These are phyloP conservation scores for Xylaria palmicola DNA, from an alignment of 495 filamentous ascomycete species.

Conservation along the genomic window DNA sequence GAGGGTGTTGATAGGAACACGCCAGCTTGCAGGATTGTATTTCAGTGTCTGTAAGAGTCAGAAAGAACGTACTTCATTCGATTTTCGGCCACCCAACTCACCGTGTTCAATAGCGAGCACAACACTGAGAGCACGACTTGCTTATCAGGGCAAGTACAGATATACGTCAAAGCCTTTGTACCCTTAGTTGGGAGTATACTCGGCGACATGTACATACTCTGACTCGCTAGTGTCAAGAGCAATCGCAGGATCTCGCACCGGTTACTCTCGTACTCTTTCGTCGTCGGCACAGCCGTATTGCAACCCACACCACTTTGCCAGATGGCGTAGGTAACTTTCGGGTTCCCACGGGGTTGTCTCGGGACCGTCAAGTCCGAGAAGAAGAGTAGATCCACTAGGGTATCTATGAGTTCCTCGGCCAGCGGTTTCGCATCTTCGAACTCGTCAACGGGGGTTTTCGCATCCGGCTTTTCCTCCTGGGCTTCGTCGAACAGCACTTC, in stretches of 20 bases:
- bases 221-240: conserved; percentile 80
- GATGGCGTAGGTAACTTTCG: conserved; percentile 88
- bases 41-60: conserved; percentile 71
- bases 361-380: conserved; percentile 87
- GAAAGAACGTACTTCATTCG: conserved; percentile 4
- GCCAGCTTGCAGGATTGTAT: conserved; percentile 94
- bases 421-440: conserved; percentile 84
- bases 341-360: conserved; percentile 58
- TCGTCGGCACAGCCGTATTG: conserved; percentile 83
- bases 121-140: conserved; percentile 84
- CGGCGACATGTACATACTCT: conserved; percentile 89
- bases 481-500: conserved; percentile 88
- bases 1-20: conserved; percentile 90
- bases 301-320: conserved; percentile 98
- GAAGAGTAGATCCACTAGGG: conserved; percentile 86
- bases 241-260: conserved; percentile 86
- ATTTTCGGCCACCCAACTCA: conserved; percentile 42
- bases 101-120: conserved; percentile 95
- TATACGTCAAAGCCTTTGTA: conserved; percentile 83
- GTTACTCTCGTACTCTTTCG: conserved; percentile 87
- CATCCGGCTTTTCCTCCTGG: conserved; percentile 50
- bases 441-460: conserved; percentile 53
- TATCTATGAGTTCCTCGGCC: conserved; percentile 91
- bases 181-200: conserved; percentile 82
- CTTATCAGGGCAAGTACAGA: conserved; percentile 82